Conservation (phyloP, 2,329 filamentous ascomycete species). For the Cladosporium sp. region DNA sequence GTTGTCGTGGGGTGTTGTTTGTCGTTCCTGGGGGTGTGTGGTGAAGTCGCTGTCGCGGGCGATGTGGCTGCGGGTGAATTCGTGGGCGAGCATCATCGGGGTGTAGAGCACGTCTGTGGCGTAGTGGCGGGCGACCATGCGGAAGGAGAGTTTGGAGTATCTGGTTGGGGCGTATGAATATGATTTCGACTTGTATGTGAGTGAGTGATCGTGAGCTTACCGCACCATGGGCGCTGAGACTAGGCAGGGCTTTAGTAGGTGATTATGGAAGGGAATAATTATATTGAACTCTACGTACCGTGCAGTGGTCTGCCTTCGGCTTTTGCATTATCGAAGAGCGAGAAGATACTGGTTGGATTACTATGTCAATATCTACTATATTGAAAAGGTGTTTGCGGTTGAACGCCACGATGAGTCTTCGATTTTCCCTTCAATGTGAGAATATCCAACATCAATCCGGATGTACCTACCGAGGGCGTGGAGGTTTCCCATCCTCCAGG, state of each 20-base stretch:
- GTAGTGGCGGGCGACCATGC: slow-evolving; percentile 65
- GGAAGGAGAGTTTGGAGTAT: slow-evolving; percentile 62
- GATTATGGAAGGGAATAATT: neutral
- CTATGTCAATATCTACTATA: neutral
- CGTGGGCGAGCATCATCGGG: slow-evolving; percentile 58
- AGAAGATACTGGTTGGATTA: neutral
- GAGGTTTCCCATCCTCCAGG: neutral
- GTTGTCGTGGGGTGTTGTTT: slow-evolving; percentile 22
- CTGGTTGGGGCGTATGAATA: slow-evolving; percentile 20
- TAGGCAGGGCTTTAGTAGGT: slow-evolving; percentile 22
- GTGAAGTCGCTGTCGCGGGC: slow-evolving; percentile 61
- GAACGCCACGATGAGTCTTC: slow-evolving; percentile 4
- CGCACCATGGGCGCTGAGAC: slow-evolving; percentile 68
- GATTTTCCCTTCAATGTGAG: neutral
- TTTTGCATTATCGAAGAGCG: slow-evolving; percentile 16
- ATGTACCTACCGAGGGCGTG: slow-evolving; percentile 16
- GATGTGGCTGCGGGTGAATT: slow-evolving; percentile 34
- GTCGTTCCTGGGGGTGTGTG: slow-evolving; percentile 53
- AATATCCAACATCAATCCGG: neutral
- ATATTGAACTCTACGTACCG: slow-evolving; percentile 30
- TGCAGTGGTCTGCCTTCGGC: slow-evolving; percentile 51
- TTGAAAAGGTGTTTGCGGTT: neutral
- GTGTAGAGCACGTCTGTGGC: slow-evolving; percentile 69
- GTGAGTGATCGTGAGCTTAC: slow-evolving; percentile 39
- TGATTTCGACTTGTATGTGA: neutral